Evolutionary conservation across 345 rosid genomes (phyloP), one percentile per base, ranked within the genome.

Genomic region (Crucihimalaya himalaica): DNA sequence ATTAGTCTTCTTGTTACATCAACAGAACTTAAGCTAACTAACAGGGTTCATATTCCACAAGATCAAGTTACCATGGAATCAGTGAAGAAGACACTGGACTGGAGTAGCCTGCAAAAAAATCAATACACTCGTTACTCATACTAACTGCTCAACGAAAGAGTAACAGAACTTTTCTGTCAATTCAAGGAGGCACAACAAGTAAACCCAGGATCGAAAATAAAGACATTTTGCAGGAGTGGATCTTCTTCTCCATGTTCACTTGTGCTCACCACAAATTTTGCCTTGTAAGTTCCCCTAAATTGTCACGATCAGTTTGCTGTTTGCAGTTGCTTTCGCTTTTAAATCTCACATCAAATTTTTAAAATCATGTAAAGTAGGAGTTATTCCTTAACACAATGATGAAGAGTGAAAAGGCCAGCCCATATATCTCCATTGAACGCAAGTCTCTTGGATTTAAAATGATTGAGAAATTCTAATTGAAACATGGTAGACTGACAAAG

Each of bases 51-150:
- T 46, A 2, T 47, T 34, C 64, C 9, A 53, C 15, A 65, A 31
- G 74, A 47, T 34, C 42, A 75, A 55, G 56, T 62, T 87, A 92
- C 98, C 96, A 88, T 66, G 94, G 88, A 78, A 89, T 81, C 77
- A 78, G 67, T 39, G 78, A 74, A 0, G 75, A 63, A 21, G 79
- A 83, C 27, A n/a, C n/a, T n/a, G n/a, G n/a, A 81, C 54, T 71
- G 76, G 35, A 63, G 81, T 86, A 59, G 84, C 92, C 96, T 92
- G 86, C 80, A 73, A 82, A 83, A 79, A 47, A 73, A 70, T 27
- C 21, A 8, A 46, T 37, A 45, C 18, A 53, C 32, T 28, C 61
- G 67, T 74, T 57, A 73, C 32, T 64, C 39, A 64, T 45, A 31
- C 59, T 15, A 61, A 71, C 18, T 63, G 0, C 50, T 12, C 16